Evolutionary conservation across 1,139 yeast genomes (phyloP), one percentile per base, ranked within the genome.

Genomic region (Sugiyamaella japonica): DNA sequence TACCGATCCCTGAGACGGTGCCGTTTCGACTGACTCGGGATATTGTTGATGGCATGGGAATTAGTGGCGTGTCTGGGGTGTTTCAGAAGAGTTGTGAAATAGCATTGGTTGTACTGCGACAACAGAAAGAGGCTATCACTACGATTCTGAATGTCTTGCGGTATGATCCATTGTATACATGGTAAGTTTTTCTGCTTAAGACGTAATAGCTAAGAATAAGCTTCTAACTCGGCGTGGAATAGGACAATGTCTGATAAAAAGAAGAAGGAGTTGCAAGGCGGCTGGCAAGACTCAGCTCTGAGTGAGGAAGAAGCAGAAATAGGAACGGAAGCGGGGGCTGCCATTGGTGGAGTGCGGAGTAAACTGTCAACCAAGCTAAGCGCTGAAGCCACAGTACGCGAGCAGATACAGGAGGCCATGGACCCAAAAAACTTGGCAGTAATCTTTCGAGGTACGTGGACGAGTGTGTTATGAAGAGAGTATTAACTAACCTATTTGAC

Each of bases 1-100:
- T 95, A 46, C 86, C 95, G 0, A 80, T 91, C 15, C 99, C 99
- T 0, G 99, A 95, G 65, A 80, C 88, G 0, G 96, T 95, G 1
- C 99, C 99, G 1, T 95, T 95, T 68, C 73, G 99, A 61, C 73
- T 95, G 41, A 89, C 98, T 0, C 73, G 97, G 58, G 99, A 95
- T 68, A 75, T 93, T 17, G 88, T 91, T 3, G 97, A 91, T 72
- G 99, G 96, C 0, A 81, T 95, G 74, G 99, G 99, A 0, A 76
- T 86, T 1, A 81, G 86, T 12, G 96, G 96, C 0, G 83, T 82
- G 0, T 82, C 84, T 56, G 99, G 98, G 0, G 75, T 84, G 1
- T 93, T 89, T 66, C 76, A 81, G 52, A 77, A 80, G 57, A 81
- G 86, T 48, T 85, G 95, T 63, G 95, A 89, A 65, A 82, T 83